Conservation (phyloP, 106 monocot genomes). For the Xerophyta viscosa region DNA sequence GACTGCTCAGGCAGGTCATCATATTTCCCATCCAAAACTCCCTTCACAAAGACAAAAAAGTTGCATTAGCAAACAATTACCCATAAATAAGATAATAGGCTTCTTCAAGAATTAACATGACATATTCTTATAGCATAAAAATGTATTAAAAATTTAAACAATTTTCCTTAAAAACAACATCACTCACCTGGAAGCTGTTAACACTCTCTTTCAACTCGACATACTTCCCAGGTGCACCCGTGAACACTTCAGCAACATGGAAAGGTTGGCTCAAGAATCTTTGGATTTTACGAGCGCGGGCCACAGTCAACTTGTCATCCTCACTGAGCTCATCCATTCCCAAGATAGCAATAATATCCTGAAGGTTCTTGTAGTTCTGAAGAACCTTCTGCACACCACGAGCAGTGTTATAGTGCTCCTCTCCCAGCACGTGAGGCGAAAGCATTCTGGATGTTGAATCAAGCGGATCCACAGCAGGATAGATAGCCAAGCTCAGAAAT, state of each 20-base stretch:
- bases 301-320: conserved; percentile 70
- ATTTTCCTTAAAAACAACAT: conserved; percentile 1
- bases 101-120: too few species aligned
- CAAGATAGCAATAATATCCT: conserved; percentile 80
- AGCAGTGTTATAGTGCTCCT: conserved; percentile 71
- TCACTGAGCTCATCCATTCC: conserved; percentile 85
- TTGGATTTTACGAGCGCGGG: conserved; percentile 68
- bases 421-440: conserved; percentile 64
- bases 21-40: conserved; percentile 83
- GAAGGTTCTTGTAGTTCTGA: conserved; percentile 80
- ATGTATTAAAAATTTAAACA: too few species aligned
- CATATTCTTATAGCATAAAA: too few species aligned
- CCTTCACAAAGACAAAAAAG: conserved; percentile 17
- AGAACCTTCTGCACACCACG: conserved; percentile 76
- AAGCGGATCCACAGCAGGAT: conserved; percentile 72
- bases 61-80: too few species aligned
- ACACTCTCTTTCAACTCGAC: conserved; percentile 73
- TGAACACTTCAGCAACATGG: conserved; percentile 78
- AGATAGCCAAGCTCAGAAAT: conserved; percentile 73
- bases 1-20: conserved; percentile 71
- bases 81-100: too few species aligned
- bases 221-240: conserved; percentile 70
- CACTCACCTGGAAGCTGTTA: conserved; percentile 67
- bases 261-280: conserved; percentile 66
- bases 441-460: conserved; percentile 81